Percentiles rank a stretch among this genome's conserved stretches.
Evolutionary conservation across 2,329 filamentous ascomycete species (phyloP).

Genomic region (Phoma sp.): DNA sequence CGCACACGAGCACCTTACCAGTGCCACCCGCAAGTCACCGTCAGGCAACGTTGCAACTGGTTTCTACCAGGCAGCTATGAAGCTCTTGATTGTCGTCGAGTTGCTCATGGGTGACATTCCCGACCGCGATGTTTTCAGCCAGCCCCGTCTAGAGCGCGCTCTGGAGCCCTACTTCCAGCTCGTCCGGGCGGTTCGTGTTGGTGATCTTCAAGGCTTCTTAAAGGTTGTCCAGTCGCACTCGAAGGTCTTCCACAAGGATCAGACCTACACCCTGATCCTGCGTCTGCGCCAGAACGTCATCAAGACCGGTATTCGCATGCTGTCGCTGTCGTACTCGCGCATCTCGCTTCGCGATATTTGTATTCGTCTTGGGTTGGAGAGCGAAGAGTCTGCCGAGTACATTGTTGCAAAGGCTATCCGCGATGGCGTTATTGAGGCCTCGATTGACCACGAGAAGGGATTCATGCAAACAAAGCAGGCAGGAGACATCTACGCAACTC

Average conservation of each 20-base stretch:
- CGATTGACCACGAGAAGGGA: conserved; percentile 88
- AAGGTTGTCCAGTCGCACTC: conserved; percentile 82
- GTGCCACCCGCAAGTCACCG: conserved; percentile 93
- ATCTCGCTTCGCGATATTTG: conserved; percentile 98
- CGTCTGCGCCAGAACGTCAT: conserved; percentile 98
- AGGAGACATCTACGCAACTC: conserved; percentile 93
- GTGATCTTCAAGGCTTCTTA: conserved; percentile 92
- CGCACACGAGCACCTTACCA: conserved; percentile 90
- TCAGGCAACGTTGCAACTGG: conserved; percentile 87
- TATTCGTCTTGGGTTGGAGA: conserved; percentile 89
- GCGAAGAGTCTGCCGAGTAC: conserved; percentile 97
- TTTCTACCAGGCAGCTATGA: conserved; percentile 95
- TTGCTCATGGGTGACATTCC: conserved; percentile 98
- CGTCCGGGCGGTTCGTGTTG: conserved; percentile 94
- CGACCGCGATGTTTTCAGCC: conserved; percentile 91
- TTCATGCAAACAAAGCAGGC: conserved; percentile 99
- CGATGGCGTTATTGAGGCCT: conserved; percentile 96
- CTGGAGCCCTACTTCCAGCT: conserved; percentile 93
- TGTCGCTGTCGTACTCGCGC: conserved; percentile 96
- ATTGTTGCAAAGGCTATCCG: conserved; percentile 98
- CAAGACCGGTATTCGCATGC: conserved; percentile 99
- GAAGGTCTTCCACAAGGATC: conserved; percentile 87
- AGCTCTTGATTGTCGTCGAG: conserved; percentile 95
- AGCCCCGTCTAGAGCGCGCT: conserved; percentile 82
- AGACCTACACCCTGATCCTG: conserved; percentile 93